Evolutionary conservation across 345 rosid genomes (phyloP), one percentile per base, ranked within the genome.

Genomic region (Pistacia atlantica): DNA sequence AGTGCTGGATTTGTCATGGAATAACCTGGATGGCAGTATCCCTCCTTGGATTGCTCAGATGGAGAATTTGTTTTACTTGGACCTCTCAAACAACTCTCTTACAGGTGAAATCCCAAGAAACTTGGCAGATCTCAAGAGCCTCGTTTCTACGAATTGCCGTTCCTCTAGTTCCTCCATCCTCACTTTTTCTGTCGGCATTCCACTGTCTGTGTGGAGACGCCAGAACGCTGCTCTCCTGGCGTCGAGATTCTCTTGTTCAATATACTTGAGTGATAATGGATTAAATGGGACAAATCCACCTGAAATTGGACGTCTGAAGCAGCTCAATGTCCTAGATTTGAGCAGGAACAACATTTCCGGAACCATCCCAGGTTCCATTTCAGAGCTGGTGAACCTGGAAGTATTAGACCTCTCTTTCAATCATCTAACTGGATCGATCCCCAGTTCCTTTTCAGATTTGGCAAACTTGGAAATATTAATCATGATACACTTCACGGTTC

Each of bases 1-100:
- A 72, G 92, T 93, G 84, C 95, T 95, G 80, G 99, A 95, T 86
- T 86, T 95, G 77, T 95, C 98, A 11, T 93, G 97, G 99, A 95
- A 95, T 78, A 90, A 65, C 73, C 80, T 95, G 31, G 69, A 78
- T 69, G 99, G 97, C 22, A 77, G 77, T 60, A 87, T 92, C 55
- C 99, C 99, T 80, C 62, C 48, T 12, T 95, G 99, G 99, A 87
- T 92, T 13, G 99, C 93, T 67, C 85, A 86, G 86, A 90, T 93
- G 97, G 97, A 90, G 84, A 87, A 69, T 66, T 77, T 93, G 75
- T 95, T 95, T 82, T 95, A 93, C 83, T 77, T 95, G 81, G 99
- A 95, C 81, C 84, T 95, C 72, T 95, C 99, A 7, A 95, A 93
- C 81, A 95, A 93, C 83, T 89, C 98, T n/a, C 86, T 95, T 71